These are phyloP conservation scores for Didymella exigua DNA, from an alignment of 2,329 filamentous ascomycete species.

Conservation along the genomic window DNA sequence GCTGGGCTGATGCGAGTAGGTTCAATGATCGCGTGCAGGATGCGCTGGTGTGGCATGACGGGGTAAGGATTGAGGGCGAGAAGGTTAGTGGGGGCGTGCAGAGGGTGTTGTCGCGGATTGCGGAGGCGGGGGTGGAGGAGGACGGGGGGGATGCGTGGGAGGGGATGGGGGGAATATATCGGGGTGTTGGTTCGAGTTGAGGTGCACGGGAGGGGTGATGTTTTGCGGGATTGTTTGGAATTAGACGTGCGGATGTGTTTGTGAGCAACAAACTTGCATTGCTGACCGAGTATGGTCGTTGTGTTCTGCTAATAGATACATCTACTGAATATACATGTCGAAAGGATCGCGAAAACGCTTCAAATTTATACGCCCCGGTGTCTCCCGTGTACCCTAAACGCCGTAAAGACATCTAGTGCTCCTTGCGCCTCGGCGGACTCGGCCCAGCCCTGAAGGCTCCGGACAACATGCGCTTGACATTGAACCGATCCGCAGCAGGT, in stretches of 20 bases:
- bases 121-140: conserved; percentile 30
- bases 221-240: too few relatives aligned
- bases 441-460: conserved; percentile 34
- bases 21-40: conserved; percentile 30
- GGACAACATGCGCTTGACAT: conserved; percentile 26
- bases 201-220: too few relatives aligned
- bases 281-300: too few relatives aligned
- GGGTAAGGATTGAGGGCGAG: conserved; percentile 30
- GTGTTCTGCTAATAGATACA: too few relatives aligned
- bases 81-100: conserved; percentile 31
- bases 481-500: conserved; percentile 18
- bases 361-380: neutral
- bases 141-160: conserved; percentile 24
- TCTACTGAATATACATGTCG: neutral
- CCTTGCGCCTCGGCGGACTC: conserved; percentile 11
- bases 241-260: too few relatives aligned
- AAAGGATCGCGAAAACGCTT: neutral
- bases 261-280: too few relatives aligned
- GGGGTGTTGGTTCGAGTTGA: conserved; percentile 2
- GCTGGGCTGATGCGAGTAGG: neutral
- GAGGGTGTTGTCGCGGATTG: conserved; percentile 33
- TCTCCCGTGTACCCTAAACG: neutral
- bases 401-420: conserved; percentile 2
- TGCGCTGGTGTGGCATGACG: conserved; percentile 33
- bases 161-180: conserved; percentile 14